These are phyloP conservation scores for Globisporangium ultimum DNA, from an alignment of 352 stramenopile genomes.

Conservation along the genomic window DNA sequence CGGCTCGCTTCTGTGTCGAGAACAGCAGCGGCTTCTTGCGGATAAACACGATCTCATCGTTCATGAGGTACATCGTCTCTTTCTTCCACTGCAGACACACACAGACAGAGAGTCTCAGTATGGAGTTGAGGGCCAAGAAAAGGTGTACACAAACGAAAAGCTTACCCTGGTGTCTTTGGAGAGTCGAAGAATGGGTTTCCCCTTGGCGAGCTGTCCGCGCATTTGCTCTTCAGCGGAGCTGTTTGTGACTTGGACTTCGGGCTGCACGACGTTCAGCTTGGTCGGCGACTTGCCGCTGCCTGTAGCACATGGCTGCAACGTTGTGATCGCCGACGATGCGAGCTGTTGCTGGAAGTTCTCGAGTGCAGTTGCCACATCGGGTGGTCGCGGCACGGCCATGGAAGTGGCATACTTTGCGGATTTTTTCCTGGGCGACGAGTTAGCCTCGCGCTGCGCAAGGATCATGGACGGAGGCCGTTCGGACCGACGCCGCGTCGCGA, in stretches of 20 bases:
- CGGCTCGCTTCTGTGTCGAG: slow-evolving; percentile 26
- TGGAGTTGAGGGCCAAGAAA: too few relatives aligned
- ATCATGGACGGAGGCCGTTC: slow-evolving; percentile 13
- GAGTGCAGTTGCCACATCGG: too few relatives aligned
- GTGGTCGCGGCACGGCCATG: too few relatives aligned
- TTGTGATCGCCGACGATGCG: neutral
- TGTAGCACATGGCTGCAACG: neutral
- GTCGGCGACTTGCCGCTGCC: neutral
- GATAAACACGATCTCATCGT: slow-evolving; percentile 28
- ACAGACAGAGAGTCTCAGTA: neutral
- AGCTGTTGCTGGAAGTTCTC: neutral
- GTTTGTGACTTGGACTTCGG: slow-evolving; percentile 2
- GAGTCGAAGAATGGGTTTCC: slow-evolving; percentile 18
- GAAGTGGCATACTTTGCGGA: neutral
- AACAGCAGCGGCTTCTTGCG: slow-evolving; percentile 33
- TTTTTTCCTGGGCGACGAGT: slow-evolving; percentile 9
- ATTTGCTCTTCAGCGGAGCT: slow-evolving; percentile 5
- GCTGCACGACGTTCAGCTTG: slow-evolving; percentile 2
- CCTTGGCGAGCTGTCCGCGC: slow-evolving; percentile 5
- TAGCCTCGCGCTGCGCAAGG: slow-evolving; percentile 1
- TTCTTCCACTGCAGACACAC: slow-evolving; percentile 26
- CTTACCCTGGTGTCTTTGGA: slow-evolving; percentile 16
- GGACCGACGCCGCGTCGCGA: slow-evolving; percentile 10
- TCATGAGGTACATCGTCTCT: slow-evolving; percentile 26
- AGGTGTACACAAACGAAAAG: neutral